Evolutionary conservation across 495 filamentous ascomycete species (phyloP), one percentile per base, ranked within the genome.

Genomic region (Hyphodiscus hymeniophilus): DNA sequence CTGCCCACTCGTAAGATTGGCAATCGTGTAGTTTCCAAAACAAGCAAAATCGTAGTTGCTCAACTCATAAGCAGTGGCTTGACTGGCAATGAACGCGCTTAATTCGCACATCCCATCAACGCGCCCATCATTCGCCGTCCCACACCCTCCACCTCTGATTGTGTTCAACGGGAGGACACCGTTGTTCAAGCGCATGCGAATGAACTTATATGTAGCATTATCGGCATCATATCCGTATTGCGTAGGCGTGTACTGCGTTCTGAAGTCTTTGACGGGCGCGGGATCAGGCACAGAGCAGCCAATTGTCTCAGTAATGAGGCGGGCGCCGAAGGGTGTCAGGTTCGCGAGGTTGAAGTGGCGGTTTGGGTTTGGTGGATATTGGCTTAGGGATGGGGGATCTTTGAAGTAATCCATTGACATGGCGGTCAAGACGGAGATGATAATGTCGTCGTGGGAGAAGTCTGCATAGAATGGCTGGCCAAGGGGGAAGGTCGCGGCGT

Each of bases 381-480:
- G 46, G 1, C 45, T 60, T 10, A 69, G 54, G 30, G 38, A 53
- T 17, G 65, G 63, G 0, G 60, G 52, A 3, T 65, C 57, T 4
- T 49, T 52, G 50, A 69, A 60, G 45, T 69, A 68, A 51, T 69
- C 66, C 1, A 69, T n/a, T 3, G 63, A 65, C 46, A 69, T 50
- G 13, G 71, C 70, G 1, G 63, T 71, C 2, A 74, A 58, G 28
- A 63, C 63, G 23, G 67, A 65, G 39, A 73, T 56, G 28, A 73
- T 69, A 35, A 71, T 69, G 33, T 71, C 66, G 52, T 74, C 71
- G 51, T 73, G 71, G 13, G 63, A 63, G 50, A 72, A 67, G 47
- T 74, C 71, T 5, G 66, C 67, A 42, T 74, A 74, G 59, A 74
- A 67, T 3, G 62, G 58, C 40, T 66, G 63, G 46, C 61, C 61